Evolutionary conservation across 139 green algal genomes (phyloP).

Genomic region (Micromonas pusilla): DNA sequence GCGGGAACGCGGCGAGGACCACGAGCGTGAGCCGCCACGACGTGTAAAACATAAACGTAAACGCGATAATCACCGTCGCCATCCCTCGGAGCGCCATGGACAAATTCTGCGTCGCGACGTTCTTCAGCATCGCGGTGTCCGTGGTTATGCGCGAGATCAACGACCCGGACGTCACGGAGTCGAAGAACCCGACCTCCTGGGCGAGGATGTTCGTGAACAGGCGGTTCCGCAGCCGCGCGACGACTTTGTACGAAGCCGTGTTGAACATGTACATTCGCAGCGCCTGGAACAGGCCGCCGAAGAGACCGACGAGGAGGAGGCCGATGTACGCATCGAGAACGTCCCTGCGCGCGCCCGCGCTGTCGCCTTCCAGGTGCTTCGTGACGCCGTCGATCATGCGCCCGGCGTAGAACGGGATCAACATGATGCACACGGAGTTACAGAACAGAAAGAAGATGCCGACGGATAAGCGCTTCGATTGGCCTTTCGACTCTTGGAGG

Average conservation of each 20-base stretch:
- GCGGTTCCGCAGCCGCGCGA: neutral
- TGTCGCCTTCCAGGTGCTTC: neutral
- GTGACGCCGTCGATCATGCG: neutral
- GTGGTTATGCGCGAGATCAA: conserved; percentile 49
- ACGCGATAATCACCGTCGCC: conserved; percentile 54
- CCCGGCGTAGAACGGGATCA: neutral
- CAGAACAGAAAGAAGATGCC: neutral
- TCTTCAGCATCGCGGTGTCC: conserved; percentile 63
- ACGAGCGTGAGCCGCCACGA: conserved; percentile 71
- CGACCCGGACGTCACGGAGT: conserved; percentile 57
- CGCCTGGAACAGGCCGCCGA: neutral
- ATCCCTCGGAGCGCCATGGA: conserved; percentile 62
- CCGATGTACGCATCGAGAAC: neutral
- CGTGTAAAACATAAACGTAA: conserved; percentile 76
- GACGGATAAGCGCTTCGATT: neutral
- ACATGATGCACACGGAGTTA: neutral
- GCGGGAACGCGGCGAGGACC: conserved; percentile 71
- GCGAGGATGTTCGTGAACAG: neutral
- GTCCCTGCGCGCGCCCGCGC: neutral
- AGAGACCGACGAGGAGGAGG: neutral
- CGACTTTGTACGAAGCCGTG: conserved; percentile 22
- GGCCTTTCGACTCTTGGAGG: neutral
- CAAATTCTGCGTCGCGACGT: conserved; percentile 53
- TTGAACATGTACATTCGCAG: neutral
- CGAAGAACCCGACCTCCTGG: conserved; percentile 76